Evolutionary conservation across 1,139 yeast species (phyloP).

Genomic region (Nakaseomyces uthaithaninus): DNA sequence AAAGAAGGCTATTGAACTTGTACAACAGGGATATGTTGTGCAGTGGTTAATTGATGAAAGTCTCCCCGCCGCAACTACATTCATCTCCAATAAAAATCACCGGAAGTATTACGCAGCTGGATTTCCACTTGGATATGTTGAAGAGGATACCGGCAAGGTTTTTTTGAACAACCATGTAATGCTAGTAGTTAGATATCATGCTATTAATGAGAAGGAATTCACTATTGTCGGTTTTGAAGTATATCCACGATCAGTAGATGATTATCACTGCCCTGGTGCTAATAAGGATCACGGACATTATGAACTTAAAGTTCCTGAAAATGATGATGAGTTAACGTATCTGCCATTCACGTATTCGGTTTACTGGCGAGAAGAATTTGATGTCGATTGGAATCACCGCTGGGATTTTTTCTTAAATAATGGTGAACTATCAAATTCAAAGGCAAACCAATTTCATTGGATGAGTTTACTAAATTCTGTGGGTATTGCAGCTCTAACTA

Average conservation of each 20-base stretch:
- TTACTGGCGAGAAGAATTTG: conserved; percentile 77
- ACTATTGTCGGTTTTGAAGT: conserved; percentile 87
- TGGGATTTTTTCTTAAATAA: conserved; percentile 68
- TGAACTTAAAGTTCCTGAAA: conserved; percentile 37
- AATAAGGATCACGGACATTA: conserved; percentile 49
- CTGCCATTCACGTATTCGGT: conserved; percentile 82
- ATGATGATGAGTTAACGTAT: conserved; percentile 30
- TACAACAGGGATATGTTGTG: conserved; percentile 62
- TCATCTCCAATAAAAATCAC: conserved; percentile 51
- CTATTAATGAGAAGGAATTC: conserved; percentile 41
- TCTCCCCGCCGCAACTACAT: conserved; percentile 84
- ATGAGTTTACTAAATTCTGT: conserved; percentile 24
- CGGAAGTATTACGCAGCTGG: conserved; percentile 78
- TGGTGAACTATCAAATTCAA: conserved; percentile 33
- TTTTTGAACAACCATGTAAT: conserved; percentile 73
- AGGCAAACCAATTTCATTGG: conserved; percentile 24
- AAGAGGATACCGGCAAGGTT: conserved; percentile 41
- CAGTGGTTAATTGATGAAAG: conserved; percentile 77
- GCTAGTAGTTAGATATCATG: conserved; percentile 69
- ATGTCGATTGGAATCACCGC: conserved; percentile 58
- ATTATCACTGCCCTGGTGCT: conserved; percentile 62
- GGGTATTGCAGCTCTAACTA: conserved; percentile 19
- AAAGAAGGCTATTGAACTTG: conserved; percentile 50
- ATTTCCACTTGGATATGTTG: conserved; percentile 69
- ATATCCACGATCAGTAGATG: conserved; percentile 73